A percentile compares a stretch with the other conserved stretches of the same genome.
phyloP scores from a whole-genome alignment of 306 rosid species.

The Rosa persica region DNA sequence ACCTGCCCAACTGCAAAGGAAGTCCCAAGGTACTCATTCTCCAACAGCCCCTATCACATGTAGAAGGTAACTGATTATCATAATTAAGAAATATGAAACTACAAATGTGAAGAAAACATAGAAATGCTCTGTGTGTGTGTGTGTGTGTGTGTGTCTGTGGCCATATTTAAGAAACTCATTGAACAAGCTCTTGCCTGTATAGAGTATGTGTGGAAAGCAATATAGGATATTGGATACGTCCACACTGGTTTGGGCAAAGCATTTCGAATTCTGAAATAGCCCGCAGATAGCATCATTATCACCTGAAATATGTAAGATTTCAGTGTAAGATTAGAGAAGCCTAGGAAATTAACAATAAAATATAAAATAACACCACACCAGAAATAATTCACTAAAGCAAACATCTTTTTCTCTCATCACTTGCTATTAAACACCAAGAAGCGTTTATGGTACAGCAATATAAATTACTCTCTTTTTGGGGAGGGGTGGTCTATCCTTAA shows the following conservation, averaged over 20 bases:
- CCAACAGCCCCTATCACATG: constrained; percentile 71
- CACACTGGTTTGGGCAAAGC: constrained; percentile 81
- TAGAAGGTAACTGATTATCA: constrained; percentile 11
- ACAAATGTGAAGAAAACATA: not conserved
- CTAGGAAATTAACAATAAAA: not conserved
- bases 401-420: not conserved
- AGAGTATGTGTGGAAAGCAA: constrained; percentile 88
- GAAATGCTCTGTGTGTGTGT: too few species aligned
- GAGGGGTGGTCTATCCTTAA: not conserved
- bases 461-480: not conserved
- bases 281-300: constrained; percentile 95
- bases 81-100: too few species aligned
- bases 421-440: not conserved
- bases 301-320: constrained; percentile 53
- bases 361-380: not conserved
- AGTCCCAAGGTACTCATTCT: constrained; percentile 86
- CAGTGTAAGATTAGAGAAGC: constrained; percentile 22
- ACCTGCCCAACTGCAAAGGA: constrained; percentile 93
- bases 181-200: constrained; percentile 68
- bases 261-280: constrained; percentile 84
- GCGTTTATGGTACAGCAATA: not conserved
- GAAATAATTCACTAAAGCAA: not conserved
- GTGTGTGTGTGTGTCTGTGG: too few species aligned
- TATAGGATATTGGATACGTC: constrained; percentile 84
- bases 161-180: not conserved